Evolutionary conservation across 1,284 basidiomycete species (phyloP).

Genomic region (Cutaneotrichosporon cavernicola): DNA sequence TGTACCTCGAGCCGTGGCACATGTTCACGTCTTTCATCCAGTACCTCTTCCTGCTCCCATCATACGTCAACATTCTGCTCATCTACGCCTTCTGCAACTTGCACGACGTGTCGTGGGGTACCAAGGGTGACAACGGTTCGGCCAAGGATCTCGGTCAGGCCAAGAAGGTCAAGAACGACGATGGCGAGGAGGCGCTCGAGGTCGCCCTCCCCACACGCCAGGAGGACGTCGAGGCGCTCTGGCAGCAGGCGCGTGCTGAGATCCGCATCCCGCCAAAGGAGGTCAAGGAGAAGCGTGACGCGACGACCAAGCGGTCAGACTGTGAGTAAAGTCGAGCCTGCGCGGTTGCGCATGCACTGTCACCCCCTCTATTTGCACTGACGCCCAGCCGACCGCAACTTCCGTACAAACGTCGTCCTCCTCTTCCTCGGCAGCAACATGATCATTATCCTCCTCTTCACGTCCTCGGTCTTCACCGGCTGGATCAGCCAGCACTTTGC

Average conservation of each 20-base stretch:
- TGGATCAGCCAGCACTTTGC: slow-evolving; percentile 53
- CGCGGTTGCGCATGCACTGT: no score
- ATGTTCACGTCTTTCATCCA: slow-evolving; percentile 79
- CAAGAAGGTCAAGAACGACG: slow-evolving; percentile 74
- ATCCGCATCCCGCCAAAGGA: slow-evolving; percentile 60
- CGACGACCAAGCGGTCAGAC: slow-evolving; percentile 86
- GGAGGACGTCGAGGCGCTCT: slow-evolving; percentile 82
- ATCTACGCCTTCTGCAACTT: slow-evolving; percentile 68
- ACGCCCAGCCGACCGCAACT: slow-evolving; percentile 16
- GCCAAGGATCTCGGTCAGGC: slow-evolving; percentile 82
- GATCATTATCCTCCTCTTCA: slow-evolving; percentile 78
- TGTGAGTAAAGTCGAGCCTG: slow-evolving; percentile 30
- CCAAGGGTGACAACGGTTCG: slow-evolving; percentile 83
- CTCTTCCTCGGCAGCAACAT: slow-evolving; percentile 83
- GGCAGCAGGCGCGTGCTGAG: slow-evolving; percentile 68
- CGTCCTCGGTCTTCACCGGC: slow-evolving; percentile 66
- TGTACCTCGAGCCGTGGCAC: slow-evolving; percentile 90
- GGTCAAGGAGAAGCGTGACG: slow-evolving; percentile 75
- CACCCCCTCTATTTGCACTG: background rate
- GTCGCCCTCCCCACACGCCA: slow-evolving; percentile 74
- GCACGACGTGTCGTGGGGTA: slow-evolving; percentile 85
- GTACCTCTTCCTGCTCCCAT: slow-evolving; percentile 55
- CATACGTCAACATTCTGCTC: slow-evolving; percentile 77
- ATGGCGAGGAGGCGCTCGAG: slow-evolving; percentile 75
- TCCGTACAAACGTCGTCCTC: slow-evolving; percentile 73